phyloP scores from a whole-genome alignment of 2,329 filamentous ascomycete species.

The Xylaria polymorpha region DNA sequence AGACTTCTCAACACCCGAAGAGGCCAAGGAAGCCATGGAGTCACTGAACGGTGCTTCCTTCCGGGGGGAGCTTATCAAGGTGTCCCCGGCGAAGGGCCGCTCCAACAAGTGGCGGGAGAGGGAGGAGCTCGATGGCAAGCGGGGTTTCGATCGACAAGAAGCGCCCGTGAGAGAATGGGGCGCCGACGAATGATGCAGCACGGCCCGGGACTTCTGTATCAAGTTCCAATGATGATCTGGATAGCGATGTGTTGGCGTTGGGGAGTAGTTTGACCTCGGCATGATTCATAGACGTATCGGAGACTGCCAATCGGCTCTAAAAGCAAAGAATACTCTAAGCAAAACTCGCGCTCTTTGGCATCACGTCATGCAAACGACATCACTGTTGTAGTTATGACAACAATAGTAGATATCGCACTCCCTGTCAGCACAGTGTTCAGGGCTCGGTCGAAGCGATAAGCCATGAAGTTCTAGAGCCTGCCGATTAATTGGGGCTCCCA shows the following conservation, averaged over 20 bases:
- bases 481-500: not conserved
- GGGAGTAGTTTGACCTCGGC: not conserved
- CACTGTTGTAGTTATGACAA: no score
- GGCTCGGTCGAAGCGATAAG: not conserved
- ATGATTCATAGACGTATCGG: conserved; percentile 14
- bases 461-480: not conserved
- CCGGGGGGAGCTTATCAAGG: conserved; percentile 43
- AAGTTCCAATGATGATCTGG: not conserved
- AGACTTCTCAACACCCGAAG: conserved; percentile 67
- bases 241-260: not conserved
- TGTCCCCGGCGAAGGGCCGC: conserved; percentile 43
- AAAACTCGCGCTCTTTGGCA: not conserved
- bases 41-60: conserved; percentile 53
- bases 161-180: conserved; percentile 21
- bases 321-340: not conserved
- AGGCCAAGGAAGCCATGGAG: conserved; percentile 63
- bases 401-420: no score
- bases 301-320: not conserved
- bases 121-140: conserved; percentile 36
- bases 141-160: conserved; percentile 18
- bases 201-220: not conserved
- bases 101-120: conserved; percentile 44
- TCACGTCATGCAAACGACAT: no score
- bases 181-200: conserved; percentile 17
- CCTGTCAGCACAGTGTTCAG: not conserved